Percentiles rank a stretch among this genome's conserved stretches.
These are phyloP conservation scores for Aleurites moluccanus DNA, from an alignment of 441 rosid species.

Conservation along the genomic window DNA sequence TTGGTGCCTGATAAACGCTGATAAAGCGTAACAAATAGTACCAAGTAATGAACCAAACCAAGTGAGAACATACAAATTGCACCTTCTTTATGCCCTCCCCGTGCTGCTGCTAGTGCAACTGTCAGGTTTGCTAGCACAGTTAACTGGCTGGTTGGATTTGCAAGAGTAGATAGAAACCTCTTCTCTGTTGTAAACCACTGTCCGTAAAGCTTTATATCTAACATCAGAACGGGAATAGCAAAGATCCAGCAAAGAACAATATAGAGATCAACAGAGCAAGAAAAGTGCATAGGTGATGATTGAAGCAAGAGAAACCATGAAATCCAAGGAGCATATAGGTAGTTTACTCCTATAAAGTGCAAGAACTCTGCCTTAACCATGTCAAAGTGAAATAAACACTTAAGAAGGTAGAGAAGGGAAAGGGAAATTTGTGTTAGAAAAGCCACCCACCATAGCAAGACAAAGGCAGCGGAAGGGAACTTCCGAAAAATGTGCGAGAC, in stretches of 20 bases:
- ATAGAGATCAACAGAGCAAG: constrained; percentile 16
- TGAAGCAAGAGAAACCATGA: constrained; percentile 19
- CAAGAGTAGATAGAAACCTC: constrained; percentile 41
- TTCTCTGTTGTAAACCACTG: constrained; percentile 77
- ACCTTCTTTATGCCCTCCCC: background rate
- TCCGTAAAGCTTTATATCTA: constrained; percentile 55
- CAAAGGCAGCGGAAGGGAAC: constrained; percentile 29
- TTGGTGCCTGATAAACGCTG: constrained; percentile 46
- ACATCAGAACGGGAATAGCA: constrained; percentile 44
- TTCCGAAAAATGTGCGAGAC: constrained; percentile 17
- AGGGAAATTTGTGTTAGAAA: constrained; percentile 27
- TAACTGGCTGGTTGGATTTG: background rate
- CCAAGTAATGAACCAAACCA: background rate
- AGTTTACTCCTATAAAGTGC: constrained; percentile 58
- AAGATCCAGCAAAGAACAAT: constrained; percentile 44
- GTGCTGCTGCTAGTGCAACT: background rate
- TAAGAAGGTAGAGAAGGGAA: constrained; percentile 31
- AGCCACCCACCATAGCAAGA: constrained; percentile 5
- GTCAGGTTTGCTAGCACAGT: background rate
- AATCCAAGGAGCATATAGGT: constrained; percentile 20
- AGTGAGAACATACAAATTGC: constrained; percentile 8
- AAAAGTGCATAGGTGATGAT: background rate
- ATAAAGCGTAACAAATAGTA: background rate
- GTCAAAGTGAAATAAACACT: constrained; percentile 33
- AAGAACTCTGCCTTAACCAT: constrained; percentile 28